Percentiles rank a stretch among this genome's conserved stretches.
Conservation (phyloP, 2,329 filamentous ascomycete species). For the Teratosphaeriaceae sp. region DNA sequence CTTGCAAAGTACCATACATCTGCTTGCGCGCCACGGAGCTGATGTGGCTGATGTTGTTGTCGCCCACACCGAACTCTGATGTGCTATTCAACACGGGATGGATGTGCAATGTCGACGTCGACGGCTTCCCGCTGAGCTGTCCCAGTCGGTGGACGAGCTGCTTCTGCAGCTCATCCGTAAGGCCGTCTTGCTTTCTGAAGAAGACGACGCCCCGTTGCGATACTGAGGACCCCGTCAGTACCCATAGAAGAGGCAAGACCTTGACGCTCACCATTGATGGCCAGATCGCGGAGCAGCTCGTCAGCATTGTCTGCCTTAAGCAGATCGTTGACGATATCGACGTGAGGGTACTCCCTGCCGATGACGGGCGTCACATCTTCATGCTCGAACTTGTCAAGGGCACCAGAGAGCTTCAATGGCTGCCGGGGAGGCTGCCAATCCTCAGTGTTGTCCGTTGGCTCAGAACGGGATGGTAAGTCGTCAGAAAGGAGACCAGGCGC, state of each 20-base stretch:
- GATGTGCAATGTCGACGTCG: constrained; percentile 53
- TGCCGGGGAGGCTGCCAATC: too few species aligned
- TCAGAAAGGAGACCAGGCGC: too few species aligned
- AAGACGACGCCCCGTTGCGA: constrained; percentile 65
- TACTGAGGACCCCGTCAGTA: constrained; percentile 37
- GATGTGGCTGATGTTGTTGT: constrained; percentile 35
- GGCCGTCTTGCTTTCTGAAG: constrained; percentile 57
- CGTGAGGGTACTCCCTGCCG: constrained; percentile 41
- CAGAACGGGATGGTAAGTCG: too few species aligned
- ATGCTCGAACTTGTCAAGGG: constrained; percentile 34
- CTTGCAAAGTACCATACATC: constrained; percentile 20
- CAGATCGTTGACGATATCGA: constrained; percentile 29
- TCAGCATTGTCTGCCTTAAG: constrained; percentile 33
- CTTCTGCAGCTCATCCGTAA: constrained; percentile 59
- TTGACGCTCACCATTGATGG: constrained; percentile 50
- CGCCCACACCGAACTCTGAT: constrained; percentile 32
- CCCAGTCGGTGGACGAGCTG: constrained; percentile 56
- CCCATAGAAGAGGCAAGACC: constrained; percentile 2
- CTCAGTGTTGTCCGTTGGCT: too few species aligned
- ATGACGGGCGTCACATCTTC: constrained; percentile 45
- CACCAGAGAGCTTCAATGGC: constrained; percentile 9
- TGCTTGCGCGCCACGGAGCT: constrained; percentile 31
- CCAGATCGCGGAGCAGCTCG: constrained; percentile 33
- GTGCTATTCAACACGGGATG: constrained; percentile 49
- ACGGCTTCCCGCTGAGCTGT: constrained; percentile 52